Evolutionary conservation across 164 flowering plant genomes (phyloP), one percentile per base, ranked within the genome.

Genomic region (Chloranthus sessilifolius): DNA sequence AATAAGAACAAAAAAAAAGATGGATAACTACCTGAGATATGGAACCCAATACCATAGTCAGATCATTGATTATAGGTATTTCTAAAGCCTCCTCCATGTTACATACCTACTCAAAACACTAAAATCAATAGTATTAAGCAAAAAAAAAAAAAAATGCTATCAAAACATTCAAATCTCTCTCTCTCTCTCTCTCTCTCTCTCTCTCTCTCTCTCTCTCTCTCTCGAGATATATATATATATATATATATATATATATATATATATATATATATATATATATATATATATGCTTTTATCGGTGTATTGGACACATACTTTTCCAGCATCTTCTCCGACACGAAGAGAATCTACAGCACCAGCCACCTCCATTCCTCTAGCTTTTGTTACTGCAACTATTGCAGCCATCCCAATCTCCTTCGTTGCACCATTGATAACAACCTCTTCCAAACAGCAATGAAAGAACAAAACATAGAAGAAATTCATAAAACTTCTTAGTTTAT

Each of bases 331-430:
- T 50, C 95, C 92, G 8, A 83, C 82, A 37, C 71, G 67, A 56
- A 69, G 53, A 22, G 82, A 67, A 72, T 85, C 97, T 30, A 89
- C 83, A 2, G 95, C 97, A 42, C 90, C 97, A 61, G 97, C 95
- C 7, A 89, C 64, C 64, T 89, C 97, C 92, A 85, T 80, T 53
- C 97, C 95, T 77, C 92, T 75, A 20, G 92, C 95, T 67, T 67
- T 82, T 3, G 88, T 77, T 19, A 89, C 83, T 61, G 95, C 92
- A 47, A 77, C 31, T 9, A 83, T 80, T 7, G 97, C 95, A 44
- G 92, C 95, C 60, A 75, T 74, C 16, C 95, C 97, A 47, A 89
- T 85, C 40, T 89, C 97, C 72, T 89, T 83, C 12, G 92, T 80
- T 60, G 88, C 97, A 59, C 97, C 97, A 75, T 85, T 83, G 29